Conservation (phyloP, 441 rosid genomes). For the Eugenia klotzschiana region DNA sequence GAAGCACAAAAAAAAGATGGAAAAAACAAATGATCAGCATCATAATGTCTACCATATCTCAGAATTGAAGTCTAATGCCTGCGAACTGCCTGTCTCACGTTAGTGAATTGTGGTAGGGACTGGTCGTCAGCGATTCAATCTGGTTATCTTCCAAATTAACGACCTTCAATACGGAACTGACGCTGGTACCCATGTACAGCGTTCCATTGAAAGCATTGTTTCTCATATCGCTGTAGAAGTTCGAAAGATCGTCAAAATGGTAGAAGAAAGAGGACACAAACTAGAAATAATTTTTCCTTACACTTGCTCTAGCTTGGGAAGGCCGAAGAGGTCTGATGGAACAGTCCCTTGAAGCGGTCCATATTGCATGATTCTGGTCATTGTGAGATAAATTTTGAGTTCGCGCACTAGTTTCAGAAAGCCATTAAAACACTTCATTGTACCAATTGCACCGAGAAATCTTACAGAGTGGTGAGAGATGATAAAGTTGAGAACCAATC, state of each 20-base stretch:
- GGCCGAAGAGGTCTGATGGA: conserved; percentile 50
- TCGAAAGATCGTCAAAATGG: not conserved
- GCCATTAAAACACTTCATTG: not conserved
- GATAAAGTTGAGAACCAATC: conserved; percentile 73
- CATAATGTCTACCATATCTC: not conserved
- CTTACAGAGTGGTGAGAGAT: conserved; percentile 74
- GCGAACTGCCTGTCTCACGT: conserved; percentile 24
- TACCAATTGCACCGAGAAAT: not conserved
- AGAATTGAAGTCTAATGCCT: not conserved
- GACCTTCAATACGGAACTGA: conserved; percentile 46
- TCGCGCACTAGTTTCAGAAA: not conserved
- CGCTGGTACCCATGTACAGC: conserved; percentile 40
- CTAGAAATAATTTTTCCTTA: conserved; percentile 7
- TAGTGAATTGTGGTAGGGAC: conserved; percentile 40
- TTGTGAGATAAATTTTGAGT: not conserved
- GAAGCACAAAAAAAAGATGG: not conserved
- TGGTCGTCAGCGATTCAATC: conserved; percentile 48
- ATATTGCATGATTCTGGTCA: conserved; percentile 51
- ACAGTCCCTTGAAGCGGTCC: conserved; percentile 62
- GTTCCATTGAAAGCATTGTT: conserved; percentile 63
- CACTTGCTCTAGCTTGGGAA: conserved; percentile 77
- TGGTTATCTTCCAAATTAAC: conserved; percentile 74
- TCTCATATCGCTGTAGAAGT: conserved; percentile 43
- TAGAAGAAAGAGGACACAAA: not conserved
- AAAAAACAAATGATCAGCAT: not conserved